Evolutionary conservation across 139 green algal genomes (phyloP).

Genomic region (Parachlorella kessleri): DNA sequence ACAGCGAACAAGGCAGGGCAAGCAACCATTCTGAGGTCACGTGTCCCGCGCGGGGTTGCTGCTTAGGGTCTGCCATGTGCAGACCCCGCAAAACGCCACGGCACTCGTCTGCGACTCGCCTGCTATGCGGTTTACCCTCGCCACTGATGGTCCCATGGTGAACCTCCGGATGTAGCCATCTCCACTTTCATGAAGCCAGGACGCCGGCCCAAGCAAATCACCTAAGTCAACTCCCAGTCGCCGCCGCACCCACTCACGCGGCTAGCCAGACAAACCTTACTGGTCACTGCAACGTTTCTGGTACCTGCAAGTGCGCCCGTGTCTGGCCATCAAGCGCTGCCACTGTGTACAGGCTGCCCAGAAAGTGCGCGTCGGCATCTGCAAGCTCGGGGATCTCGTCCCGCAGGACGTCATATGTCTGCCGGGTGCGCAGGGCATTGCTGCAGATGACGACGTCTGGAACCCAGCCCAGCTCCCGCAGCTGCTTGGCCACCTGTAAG

Average conservation of each 20-base stretch:
- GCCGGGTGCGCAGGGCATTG: conserved; percentile 70
- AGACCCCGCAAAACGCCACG: neutral
- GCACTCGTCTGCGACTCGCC: neutral
- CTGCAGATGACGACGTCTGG: conserved; percentile 68
- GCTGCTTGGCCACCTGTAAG: conserved; percentile 43
- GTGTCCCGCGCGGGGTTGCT: no score
- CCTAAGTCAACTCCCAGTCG: no score
- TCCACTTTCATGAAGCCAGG: no score
- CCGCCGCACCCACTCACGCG: neutral
- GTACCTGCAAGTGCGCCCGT: neutral
- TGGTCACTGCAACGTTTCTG: no score
- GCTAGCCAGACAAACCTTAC: neutral
- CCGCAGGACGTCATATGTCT: conserved; percentile 84
- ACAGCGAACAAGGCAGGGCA: conserved; percentile 17
- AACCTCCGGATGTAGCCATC: no score
- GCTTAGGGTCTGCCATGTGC: no score
- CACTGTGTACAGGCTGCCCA: conserved; percentile 84
- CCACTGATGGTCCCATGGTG: no score
- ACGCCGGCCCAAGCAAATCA: no score
- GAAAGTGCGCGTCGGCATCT: conserved; percentile 60
- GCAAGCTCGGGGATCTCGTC: conserved; percentile 50
- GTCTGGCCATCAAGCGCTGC: conserved; percentile 79
- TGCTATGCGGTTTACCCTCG: no score
- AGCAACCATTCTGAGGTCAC: neutral
- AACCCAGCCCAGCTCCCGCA: conserved; percentile 66